These are phyloP conservation scores for Juglanconis juglandina DNA, from an alignment of 2,329 filamentous ascomycete species.

Conservation along the genomic window DNA sequence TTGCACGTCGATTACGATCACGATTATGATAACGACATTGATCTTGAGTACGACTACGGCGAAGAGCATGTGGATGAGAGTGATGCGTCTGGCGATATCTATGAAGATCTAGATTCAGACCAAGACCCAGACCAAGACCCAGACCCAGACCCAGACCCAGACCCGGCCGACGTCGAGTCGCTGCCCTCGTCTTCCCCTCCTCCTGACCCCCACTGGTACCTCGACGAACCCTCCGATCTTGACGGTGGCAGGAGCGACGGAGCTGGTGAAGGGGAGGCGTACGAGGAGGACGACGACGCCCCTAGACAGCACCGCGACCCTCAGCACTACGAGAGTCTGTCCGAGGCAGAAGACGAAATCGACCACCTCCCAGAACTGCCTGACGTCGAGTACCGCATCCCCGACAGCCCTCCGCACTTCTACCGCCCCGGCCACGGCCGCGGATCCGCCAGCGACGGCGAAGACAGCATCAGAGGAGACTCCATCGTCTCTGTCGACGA, in stretches of 20 bases:
- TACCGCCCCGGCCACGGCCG: not conserved
- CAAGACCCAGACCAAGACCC: not conserved
- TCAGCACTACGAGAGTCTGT: not conserved
- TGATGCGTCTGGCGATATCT: no score
- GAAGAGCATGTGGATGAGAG: no score
- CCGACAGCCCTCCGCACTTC: not conserved
- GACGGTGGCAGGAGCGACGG: not conserved
- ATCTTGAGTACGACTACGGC: not conserved
- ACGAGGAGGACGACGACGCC: not conserved
- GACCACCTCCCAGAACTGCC: not conserved
- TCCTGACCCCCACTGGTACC: not conserved
- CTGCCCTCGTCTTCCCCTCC: not conserved
- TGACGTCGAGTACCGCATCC: not conserved
- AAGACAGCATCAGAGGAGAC: not conserved
- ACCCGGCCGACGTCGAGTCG: not conserved
- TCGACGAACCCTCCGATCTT: not conserved
- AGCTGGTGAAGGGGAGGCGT: not conserved
- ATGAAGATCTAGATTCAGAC: no score
- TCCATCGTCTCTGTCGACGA: not conserved
- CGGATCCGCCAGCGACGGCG: not conserved
- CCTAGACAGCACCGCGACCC: not conserved
- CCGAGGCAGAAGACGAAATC: not conserved
- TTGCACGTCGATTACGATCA: not conserved
- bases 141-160: not conserved
- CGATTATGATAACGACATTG: constrained; percentile 6